Evolutionary conservation across 306 rosid species (phyloP).

Genomic region (Casuarina cunninghamiana): DNA sequence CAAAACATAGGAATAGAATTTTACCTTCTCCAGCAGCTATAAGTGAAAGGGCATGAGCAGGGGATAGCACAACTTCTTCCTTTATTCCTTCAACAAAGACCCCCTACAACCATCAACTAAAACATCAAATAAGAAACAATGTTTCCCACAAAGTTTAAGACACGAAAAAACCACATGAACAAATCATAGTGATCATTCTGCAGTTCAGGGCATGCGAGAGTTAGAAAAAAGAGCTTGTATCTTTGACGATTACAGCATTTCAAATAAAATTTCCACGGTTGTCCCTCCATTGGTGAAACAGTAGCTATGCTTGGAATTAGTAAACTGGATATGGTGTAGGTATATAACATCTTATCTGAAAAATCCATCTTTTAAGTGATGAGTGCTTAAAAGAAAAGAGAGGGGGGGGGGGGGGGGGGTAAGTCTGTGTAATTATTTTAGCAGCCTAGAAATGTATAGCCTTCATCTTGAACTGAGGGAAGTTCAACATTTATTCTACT

Average conservation of each 20-base stretch:
- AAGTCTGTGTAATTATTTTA: background rate
- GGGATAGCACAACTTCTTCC: conserved; percentile 98
- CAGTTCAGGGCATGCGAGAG: background rate
- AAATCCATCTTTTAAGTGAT: background rate
- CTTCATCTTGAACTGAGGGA: background rate
- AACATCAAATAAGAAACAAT: conserved; percentile 23
- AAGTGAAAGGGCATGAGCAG: conserved; percentile 97
- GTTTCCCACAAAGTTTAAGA: conserved; percentile 24
- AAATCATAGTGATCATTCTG: background rate
- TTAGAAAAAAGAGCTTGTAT: background rate
- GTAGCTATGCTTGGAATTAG: background rate
- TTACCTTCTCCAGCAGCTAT: conserved; percentile 99
- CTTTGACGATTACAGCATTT: background rate
- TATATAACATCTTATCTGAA: background rate
- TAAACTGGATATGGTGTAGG: background rate
- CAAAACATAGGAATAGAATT: conserved; percentile 16
- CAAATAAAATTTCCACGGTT: background rate
- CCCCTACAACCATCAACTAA: conserved; percentile 59
- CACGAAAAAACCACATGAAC: background rate
- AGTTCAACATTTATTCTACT: background rate
- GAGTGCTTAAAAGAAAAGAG: background rate
- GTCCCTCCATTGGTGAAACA: background rate
- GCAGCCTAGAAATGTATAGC: background rate
- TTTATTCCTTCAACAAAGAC: conserved; percentile 95
- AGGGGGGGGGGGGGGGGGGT: too few relatives aligned